Conservation (phyloP, 2,329 filamentous ascomycete genomes). For the Penicillium sp. region DNA sequence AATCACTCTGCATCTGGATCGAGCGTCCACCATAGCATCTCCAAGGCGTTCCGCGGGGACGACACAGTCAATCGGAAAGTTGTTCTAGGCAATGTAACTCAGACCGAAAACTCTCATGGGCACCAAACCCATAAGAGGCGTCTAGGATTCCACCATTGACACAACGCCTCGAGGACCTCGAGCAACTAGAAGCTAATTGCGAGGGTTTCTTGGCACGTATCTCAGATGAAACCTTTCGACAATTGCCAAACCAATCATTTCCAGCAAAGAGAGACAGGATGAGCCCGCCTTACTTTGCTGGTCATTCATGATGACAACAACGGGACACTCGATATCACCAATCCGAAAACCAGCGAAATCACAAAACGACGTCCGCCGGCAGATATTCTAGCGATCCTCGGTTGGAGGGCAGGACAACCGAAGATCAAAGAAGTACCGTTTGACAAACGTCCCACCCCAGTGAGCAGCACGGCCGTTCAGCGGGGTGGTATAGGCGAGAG, state of each 20-base stretch:
- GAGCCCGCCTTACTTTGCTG: background rate
- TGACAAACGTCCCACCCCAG: background rate
- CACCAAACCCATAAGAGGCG: background rate
- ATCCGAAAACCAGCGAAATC: background rate
- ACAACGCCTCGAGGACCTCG: background rate
- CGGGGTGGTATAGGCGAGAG: background rate
- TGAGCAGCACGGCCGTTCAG: background rate
- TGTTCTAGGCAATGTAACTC: background rate
- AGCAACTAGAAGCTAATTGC: background rate
- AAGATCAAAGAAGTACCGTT: background rate
- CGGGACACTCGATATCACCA: background rate
- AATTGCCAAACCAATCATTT: background rate
- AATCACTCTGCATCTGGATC: background rate
- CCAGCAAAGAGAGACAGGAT: background rate
- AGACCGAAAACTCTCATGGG: background rate
- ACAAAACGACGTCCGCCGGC: background rate
- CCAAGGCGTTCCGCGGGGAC: background rate
- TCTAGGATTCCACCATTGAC: background rate
- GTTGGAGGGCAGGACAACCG: background rate
- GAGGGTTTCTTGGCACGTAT: background rate
- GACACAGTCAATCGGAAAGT: background rate
- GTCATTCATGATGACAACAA: background rate
- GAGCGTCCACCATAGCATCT: background rate
- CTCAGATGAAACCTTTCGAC: no score
- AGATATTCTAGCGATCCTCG: background rate